Base-by-base conservation (phyloP, 768 basidiomycete genomes). In the Russula dissimulans region DNA sequence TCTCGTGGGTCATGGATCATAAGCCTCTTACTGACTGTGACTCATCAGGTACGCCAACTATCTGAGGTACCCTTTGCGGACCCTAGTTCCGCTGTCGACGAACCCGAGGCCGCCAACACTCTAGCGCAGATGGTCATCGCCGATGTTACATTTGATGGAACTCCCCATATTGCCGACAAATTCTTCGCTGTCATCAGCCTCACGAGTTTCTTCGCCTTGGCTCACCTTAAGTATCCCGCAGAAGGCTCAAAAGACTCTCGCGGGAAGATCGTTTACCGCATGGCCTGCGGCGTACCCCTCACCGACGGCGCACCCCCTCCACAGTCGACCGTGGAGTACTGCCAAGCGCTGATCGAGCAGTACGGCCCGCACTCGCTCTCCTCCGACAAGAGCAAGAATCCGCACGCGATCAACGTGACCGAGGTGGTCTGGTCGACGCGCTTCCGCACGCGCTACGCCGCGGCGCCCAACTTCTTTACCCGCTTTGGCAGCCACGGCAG, bases 341-440 rank as follows among this genome's bases (percentile, higher is more conserved):
- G 81, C 32, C 81, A 82, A 64, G 55, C 68, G 4, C 66, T 77
- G 41, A n/a, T 79, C 44, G 71, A 81, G 52, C 70, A 70, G 17
- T 77, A 70, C 59, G 78, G 75, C 5, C 78, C 74, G 1, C 31
- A 61, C 15, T 34, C 38, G n/a, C 61, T 77, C 7, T 70, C 72
- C 18, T 73, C 73, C 3, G 71, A 75, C 42, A 66, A 74, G 0
- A 68, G 73, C 22, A 59, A 72, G 10, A 75, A 75, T 59, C 66
- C 73, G 43, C 22, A 26, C 22, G 22, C 22, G 22, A 26, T 26
- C 22, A 26, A 26, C 22, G 75, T 80, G 57, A 69, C 69, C 42
- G 66, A 77, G 5, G 67, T 72, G 2, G 39, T 79, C 45, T 80
- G 77, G 78, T 70, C 78, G n/a, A 75, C 77, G 11, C 72, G 77